A percentile compares a stretch with the other conserved stretches of the same genome.
These are phyloP conservation scores for Pleurotus djamor DNA, from an alignment of 768 basidiomycete genomes.

Conservation along the genomic window DNA sequence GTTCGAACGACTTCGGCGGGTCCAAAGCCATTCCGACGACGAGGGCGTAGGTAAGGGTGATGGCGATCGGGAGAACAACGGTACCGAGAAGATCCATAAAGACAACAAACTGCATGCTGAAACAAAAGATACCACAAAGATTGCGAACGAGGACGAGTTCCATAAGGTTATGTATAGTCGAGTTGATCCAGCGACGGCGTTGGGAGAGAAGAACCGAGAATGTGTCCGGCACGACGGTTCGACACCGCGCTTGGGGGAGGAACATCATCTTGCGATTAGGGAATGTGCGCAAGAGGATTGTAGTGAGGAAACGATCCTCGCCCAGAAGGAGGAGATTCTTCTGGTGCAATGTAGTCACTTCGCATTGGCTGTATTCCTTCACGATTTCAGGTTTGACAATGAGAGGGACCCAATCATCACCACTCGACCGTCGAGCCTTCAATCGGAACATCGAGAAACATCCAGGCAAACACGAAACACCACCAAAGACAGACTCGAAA, in stretches of 20 bases:
- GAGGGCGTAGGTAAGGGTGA: slow-evolving; percentile 85
- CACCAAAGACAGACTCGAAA: slow-evolving; percentile 98
- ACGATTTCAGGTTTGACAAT: slow-evolving; percentile 97
- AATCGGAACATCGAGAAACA: slow-evolving; percentile 99
- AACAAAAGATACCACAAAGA: slow-evolving; percentile 98
- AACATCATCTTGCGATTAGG: slow-evolving; percentile 99
- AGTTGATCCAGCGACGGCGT: slow-evolving; percentile 99
- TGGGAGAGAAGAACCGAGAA: slow-evolving; percentile 93
- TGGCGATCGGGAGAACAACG: slow-evolving; percentile 92
- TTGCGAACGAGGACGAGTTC: slow-evolving; percentile 96
- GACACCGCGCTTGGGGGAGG: slow-evolving; percentile 91
- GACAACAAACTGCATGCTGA: slow-evolving; percentile 99
- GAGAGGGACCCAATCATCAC: slow-evolving; percentile 97
- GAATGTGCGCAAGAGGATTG: slow-evolving; percentile 93
- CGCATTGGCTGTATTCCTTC: slow-evolving; percentile 93
- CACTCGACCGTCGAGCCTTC: slow-evolving; percentile 84
- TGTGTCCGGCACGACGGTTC: slow-evolving; percentile 95
- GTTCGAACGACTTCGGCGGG: slow-evolving; percentile 83
- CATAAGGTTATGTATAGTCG: slow-evolving; percentile 99
- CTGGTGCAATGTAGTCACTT: slow-evolving; percentile 93
- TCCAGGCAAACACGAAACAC: slow-evolving; percentile 98
- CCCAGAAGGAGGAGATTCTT: slow-evolving; percentile 96
- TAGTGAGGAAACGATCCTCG: slow-evolving; percentile 98
- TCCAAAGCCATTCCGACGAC: slow-evolving; percentile 76
- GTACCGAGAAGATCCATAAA: slow-evolving; percentile 96